These are phyloP conservation scores for Austroboletus novae-zelandiae DNA, from an alignment of 1,284 basidiomycete species.

Conservation along the genomic window DNA sequence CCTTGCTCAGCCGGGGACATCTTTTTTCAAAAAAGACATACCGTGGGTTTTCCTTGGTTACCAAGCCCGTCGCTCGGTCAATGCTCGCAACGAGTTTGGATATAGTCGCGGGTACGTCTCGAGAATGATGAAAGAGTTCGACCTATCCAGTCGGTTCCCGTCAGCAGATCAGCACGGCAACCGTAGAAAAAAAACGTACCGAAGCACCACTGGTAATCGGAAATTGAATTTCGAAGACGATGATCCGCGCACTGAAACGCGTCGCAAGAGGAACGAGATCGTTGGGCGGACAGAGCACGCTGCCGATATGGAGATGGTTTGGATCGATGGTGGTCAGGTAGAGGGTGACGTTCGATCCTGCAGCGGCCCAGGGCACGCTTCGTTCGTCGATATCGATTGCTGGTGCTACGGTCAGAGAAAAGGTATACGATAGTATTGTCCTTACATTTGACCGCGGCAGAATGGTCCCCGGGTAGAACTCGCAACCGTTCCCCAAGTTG, in stretches of 20 bases:
- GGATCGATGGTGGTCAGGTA: slow-evolving; percentile 86
- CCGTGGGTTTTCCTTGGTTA: slow-evolving; percentile 82
- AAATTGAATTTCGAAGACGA: slow-evolving; percentile 90
- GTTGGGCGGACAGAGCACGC: slow-evolving; percentile 78
- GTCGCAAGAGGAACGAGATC: slow-evolving; percentile 74
- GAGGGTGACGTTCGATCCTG: slow-evolving; percentile 86
- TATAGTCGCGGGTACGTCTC: slow-evolving; percentile 87
- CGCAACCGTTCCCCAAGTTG: slow-evolving; percentile 90
- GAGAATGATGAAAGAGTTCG: slow-evolving; percentile 93
- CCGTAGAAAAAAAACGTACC: slow-evolving; percentile 41
- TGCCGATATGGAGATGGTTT: slow-evolving; percentile 84
- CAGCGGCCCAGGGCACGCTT: slow-evolving; percentile 81
- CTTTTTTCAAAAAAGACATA: slow-evolving; percentile 29
- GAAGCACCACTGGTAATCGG: slow-evolving; percentile 89
- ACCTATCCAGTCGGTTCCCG: slow-evolving; percentile 45
- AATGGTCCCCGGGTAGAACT: slow-evolving; percentile 91
- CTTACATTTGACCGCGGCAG: slow-evolving; percentile 78
- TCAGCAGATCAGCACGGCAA: background rate
- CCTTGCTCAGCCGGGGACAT: slow-evolving; percentile 2
- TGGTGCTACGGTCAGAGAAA: slow-evolving; percentile 34
- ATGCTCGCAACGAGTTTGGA: slow-evolving; percentile 76
- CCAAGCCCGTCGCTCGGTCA: slow-evolving; percentile 75
- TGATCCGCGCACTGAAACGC: slow-evolving; percentile 82
- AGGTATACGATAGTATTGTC: slow-evolving; percentile 1
- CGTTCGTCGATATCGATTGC: slow-evolving; percentile 88